Evolutionary conservation across 371 early-diverging fungal genomes (phyloP), one percentile per base, ranked within the genome.

Genomic region (Capillidium rhysosporum): DNA sequence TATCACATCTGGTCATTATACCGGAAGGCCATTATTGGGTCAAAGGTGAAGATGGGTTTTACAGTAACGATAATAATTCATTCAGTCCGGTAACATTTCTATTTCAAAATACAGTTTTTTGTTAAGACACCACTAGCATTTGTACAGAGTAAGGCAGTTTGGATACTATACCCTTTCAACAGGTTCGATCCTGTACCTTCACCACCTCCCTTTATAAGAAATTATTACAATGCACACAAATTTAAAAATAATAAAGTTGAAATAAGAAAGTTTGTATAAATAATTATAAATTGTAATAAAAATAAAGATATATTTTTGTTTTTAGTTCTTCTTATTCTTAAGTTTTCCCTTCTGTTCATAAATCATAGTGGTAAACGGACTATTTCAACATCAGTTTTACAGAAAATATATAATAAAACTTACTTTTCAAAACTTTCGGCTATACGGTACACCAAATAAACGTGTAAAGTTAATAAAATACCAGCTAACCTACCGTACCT

Each of bases 21-120:
- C 93, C 93, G 25, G 68, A 66, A 61, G 93, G 93, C 0, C 84
- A 89, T 62, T 84, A 83, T 60, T 92, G 93, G 93, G 72, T 91
- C 44, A 92, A 92, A 67, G 82, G 86, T 21, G 93, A 92, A 60
- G 91, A 89, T 61, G 69, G 75, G 31, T 84, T 81, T 61, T 82
- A 82, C 61, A 86, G 86, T 52, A 71, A 68, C 54, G 93, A 92
- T 57, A 86, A 85, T 60, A 89, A 87, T 63, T 58, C 69, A 2
- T 90, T 82, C 68, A 91, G 93, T 52, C 84, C 90, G 0, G 79
- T 80, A 73, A 72, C 9, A 10, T 25, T n/a, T 18, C 23, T 18
- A 18, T 14, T 23, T 16, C 4, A 7, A 14, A 12, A 48, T 29
- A 20, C 4, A 47, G 12, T 23, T 29, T 20, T 14, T 47, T n/a